Evolutionary conservation across 371 early-diverging fungal species (phyloP), one percentile per base, ranked within the genome.

Genomic region (Mortierella sp.): DNA sequence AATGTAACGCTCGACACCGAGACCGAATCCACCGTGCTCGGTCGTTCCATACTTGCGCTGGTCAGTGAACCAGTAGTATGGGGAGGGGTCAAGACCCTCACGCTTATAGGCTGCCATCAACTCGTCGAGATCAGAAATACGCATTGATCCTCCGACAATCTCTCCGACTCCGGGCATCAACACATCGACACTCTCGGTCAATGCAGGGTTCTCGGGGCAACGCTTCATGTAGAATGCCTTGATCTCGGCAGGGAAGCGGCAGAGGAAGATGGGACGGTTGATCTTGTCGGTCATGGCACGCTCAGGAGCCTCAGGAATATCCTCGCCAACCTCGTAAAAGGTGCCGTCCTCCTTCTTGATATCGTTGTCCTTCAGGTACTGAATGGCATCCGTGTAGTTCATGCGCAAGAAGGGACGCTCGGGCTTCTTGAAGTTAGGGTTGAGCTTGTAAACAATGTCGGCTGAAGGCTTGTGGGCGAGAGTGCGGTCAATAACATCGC

Each of bases 201-300:
- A 85, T 5, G 93, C 83, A 27, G 81, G 83, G 71, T 96, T 94
- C 15, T 93, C 90, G 52, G 87, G 86, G 78, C 92, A 92, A 52
- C 91, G 87, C 80, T 94, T 95, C 99, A 99, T 99, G 85, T 99
- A 99, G 89, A 99, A 99, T n/a, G 94, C 87, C 90, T 99, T 99
- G 86, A 99, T 97, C 59, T 96, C 97, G 24, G 90, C 95, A 34
- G 99, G 99, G 93, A 99, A 99, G 56, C 94, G 91, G 80, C 94
- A 95, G 56, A 99, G 84, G 76, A 99, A 89, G 55, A 99, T 97
- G 50, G 99, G 99, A 61, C 92, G 91, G 81, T 90, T 92, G 81
- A 99, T 95, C 64, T 96, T 88, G 81, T 99, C 98, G 46, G 98
- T 97, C 96, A 99, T 95, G 69, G 87, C 89, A 75, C 99, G 95